Evolutionary conservation across 2,329 filamentous ascomycete species (phyloP), one percentile per base, ranked within the genome.

Genomic region (Talaromyces marneffei): DNA sequence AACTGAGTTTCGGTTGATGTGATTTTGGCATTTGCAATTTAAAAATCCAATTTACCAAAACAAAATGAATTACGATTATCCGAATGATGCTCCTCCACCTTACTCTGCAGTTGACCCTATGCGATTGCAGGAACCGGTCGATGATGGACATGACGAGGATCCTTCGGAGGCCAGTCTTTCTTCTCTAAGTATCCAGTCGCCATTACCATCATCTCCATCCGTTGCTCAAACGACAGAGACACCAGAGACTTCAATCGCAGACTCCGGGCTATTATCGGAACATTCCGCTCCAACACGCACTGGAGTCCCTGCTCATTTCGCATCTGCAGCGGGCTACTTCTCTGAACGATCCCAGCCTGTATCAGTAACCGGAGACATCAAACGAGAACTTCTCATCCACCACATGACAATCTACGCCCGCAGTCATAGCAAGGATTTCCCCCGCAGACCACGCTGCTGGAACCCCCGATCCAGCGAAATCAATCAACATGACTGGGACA

Each of bases 401-500:
- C 71, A 72, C 61, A 63, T 78, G 48, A 75, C 74, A 8, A 75
- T 77, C 55, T 77, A 76, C 48, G 71, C 74, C 8, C 71, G 74
- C 44, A 77, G 73, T 59, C 74, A 76, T 62, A 66, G 72, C 0
- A 77, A 75, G 59, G 76, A 78, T 57, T 76, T 76, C 16, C 70
- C 72, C n/a, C 74, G 75, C 29, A 71, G 75, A 42, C 74, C 75
- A 1, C 75, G 76, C 2, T 77, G 76, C 63, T 77, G 75, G 75
- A 71, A 68, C 42, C 61, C 70, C 16, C 69, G 70, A 10, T 65
- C 66, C 42, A 65, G 70, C 25, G 72, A 76, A 50, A 69, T 78
- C 31, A 66, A 67, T 44, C 73, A 77, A 65, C 71, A 75, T 65
- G 77, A 79, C 65, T 79, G 77, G 77, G 71, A 76, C 60, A 75